Evolutionary conservation across 495 filamentous ascomycete species (phyloP).

Genomic region (Xanthoparmelia taractica): DNA sequence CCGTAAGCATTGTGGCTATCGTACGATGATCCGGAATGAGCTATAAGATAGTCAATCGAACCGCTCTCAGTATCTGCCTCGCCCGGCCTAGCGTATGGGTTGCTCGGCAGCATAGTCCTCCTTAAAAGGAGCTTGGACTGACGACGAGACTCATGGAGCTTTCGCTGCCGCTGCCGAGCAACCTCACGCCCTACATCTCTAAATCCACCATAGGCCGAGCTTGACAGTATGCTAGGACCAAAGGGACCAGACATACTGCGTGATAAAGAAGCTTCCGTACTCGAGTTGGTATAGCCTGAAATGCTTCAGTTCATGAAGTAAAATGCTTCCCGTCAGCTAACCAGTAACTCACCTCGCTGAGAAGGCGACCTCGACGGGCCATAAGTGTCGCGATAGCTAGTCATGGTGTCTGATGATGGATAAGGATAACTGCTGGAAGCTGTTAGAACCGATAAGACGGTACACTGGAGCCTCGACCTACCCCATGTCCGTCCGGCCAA

Average conservation of each 20-base stretch:
- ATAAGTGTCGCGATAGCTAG: constrained; percentile 20
- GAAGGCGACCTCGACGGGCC: constrained; percentile 20
- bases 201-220: constrained; percentile 27
- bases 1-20: constrained; percentile 18
- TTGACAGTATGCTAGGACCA: constrained; percentile 29
- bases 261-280: constrained; percentile 22
- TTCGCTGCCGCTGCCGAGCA: constrained; percentile 28
- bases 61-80: constrained; percentile 21
- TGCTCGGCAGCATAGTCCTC: constrained; percentile 24
- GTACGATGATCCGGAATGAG: constrained; percentile 24
- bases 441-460: neutral
- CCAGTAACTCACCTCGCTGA: constrained; percentile 19
- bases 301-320: constrained; percentile 9
- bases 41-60: constrained; percentile 28
- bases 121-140: constrained; percentile 23
- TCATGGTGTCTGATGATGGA: constrained; percentile 3
- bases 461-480: neutral
- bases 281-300: constrained; percentile 21
- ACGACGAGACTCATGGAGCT: constrained; percentile 24
- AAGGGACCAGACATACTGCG: constrained; percentile 30
- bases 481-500: constrained; percentile 18
- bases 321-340: neutral
- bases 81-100: constrained; percentile 21
- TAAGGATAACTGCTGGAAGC: constrained; percentile 8
- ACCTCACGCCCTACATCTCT: constrained; percentile 24